Percentiles rank a stretch among this genome's conserved stretches.
phyloP scores from a whole-genome alignment of 1,284 basidiomycete species.

The Marasmius fiardii region DNA sequence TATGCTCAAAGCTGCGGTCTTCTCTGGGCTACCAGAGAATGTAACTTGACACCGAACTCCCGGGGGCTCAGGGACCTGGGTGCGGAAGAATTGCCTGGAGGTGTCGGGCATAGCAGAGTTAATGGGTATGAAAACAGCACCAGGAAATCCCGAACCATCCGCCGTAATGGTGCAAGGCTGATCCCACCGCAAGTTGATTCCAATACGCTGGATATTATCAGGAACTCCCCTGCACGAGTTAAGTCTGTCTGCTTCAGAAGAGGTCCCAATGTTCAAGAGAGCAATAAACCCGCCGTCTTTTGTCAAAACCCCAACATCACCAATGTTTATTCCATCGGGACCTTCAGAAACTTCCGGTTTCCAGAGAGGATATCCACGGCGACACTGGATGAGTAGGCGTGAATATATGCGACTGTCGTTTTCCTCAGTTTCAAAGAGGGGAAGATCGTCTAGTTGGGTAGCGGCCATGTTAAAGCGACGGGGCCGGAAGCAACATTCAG shows the following conservation, averaged over 20 bases:
- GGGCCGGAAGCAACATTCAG: too few species aligned
- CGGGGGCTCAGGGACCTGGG: too few species aligned
- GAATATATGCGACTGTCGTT: neutral
- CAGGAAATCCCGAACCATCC: neutral
- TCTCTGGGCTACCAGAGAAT: neutral
- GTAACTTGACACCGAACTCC: too few species aligned
- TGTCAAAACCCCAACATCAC: neutral
- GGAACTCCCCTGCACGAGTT: neutral
- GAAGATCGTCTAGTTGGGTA: neutral
- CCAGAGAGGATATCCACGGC: neutral
- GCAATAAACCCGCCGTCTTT: neutral
- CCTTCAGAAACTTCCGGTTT: neutral
- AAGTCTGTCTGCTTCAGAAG: neutral
- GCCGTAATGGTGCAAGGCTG: neutral
- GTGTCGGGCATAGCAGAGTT: neutral
- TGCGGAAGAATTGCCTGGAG: neutral
- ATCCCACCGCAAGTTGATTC: too few species aligned
- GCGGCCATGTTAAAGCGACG: too few species aligned
- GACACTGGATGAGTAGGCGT: neutral
- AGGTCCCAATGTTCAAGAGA: neutral
- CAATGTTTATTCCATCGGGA: neutral
- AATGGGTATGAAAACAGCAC: neutral
- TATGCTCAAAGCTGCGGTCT: neutral
- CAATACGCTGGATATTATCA: neutral
- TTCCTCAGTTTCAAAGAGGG: neutral